phyloP scores from a whole-genome alignment of 768 basidiomycete species.

The Lyophyllum semitale region DNA sequence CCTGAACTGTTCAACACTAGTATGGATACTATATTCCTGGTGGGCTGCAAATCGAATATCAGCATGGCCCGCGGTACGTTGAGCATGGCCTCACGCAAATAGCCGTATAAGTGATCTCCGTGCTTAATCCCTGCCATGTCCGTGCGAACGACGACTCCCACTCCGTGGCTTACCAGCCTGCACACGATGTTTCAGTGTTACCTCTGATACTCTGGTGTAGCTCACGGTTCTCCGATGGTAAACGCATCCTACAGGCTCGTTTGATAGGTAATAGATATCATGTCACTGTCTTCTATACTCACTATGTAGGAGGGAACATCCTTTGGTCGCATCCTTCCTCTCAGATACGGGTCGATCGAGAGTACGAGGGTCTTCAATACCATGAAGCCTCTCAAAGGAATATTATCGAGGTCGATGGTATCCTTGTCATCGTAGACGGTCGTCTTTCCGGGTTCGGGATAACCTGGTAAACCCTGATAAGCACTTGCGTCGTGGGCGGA shows the following conservation, averaged over 20 bases:
- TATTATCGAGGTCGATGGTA: constrained; percentile 51
- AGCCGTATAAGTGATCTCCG: constrained; percentile 44
- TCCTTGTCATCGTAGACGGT: constrained; percentile 43
- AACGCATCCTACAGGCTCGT: constrained; percentile 23
- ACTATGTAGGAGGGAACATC: constrained; percentile 27
- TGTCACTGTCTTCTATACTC: constrained; percentile 6
- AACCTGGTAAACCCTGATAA: constrained; percentile 22
- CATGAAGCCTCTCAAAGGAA: constrained; percentile 45
- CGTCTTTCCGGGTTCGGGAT: constrained; percentile 46
- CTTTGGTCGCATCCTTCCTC: constrained; percentile 37
- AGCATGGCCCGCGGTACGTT: neutral
- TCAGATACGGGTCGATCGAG: constrained; percentile 45
- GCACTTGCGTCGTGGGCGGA: neutral
- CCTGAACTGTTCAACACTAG: constrained; percentile 18
- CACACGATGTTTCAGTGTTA: neutral
- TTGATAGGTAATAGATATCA: too few relatives aligned
- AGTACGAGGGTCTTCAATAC: constrained; percentile 52
- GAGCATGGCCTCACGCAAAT: constrained; percentile 22
- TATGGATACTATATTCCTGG: constrained; percentile 39
- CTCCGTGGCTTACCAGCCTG: constrained; percentile 33
- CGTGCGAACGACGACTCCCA: constrained; percentile 46
- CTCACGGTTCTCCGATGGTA: constrained; percentile 37
- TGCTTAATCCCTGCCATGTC: constrained; percentile 31
- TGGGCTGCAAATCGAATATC: constrained; percentile 29
- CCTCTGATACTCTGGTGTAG: neutral